Evolutionary conservation across 305 asterid genomes (phyloP), one percentile per base, ranked within the genome.

Genomic region (Plantago lanceolata): DNA sequence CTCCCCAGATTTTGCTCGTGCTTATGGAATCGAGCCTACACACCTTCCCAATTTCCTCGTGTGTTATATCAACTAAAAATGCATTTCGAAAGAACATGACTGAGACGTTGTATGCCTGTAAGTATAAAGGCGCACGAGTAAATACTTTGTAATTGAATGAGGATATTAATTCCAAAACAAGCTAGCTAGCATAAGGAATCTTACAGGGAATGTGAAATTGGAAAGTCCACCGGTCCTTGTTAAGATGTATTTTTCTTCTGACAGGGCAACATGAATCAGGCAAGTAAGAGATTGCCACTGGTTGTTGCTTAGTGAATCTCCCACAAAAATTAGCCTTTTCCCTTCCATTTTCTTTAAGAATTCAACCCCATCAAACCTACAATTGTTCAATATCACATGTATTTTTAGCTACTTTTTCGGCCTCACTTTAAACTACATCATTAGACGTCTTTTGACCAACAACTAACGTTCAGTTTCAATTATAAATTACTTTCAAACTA

Each of bases 221-320:
- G 91, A 80, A 18, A 75, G 72, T 59, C 62, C 71, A 9, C 59
- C 69, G 4, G 2, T 47, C 28, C 75, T 78, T 0, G 19, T 33
- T 11, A 71, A 51, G 13, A 33, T 80, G 76, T 66, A 78, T 7
- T 28, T 59, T 45, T 87, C 82, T 5, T 71, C 54, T 13, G 90
- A 89, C 1, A 73, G 29, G 8, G 81, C 76, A 1, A 67, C 63
- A 43, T 88, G 87, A 59, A 88, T 79, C 86, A 85, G 55, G 76
- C 96, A 85, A 2, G 84, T 80, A 4, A 85, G 75, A 13, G 94
- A 88, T 54, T 85, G 90, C 87, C 90, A 88, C 40, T 85, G 90
- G 61, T 85, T 83, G 0, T 79, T 69, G 69, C 89, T 69, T 50
- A 88, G 65, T 4, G 94, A 88, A 68, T 88, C 96, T 59, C 96